phyloP scores from a whole-genome alignment of 352 stramenopile genomes.

The Phytophthora europaea region DNA sequence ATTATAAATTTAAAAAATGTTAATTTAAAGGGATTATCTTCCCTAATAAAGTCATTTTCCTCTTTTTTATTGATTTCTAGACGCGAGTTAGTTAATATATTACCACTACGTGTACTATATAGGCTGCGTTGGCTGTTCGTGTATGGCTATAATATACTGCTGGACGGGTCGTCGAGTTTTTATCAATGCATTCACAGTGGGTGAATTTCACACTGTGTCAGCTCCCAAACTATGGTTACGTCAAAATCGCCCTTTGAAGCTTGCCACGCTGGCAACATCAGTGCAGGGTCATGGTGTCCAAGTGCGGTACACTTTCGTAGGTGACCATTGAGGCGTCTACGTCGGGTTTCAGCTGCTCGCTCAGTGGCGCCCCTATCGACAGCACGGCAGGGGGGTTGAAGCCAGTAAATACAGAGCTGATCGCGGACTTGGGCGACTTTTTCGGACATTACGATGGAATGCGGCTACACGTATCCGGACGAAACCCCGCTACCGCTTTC shows the following conservation, averaged over 20 bases:
- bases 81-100: no score
- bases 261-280: conserved; percentile 9
- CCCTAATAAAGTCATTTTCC: no score
- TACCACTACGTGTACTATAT: no score
- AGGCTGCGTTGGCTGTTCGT: no score
- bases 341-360: conserved; percentile 34
- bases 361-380: conserved; percentile 33
- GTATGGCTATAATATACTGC: no score
- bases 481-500: conserved; percentile 30
- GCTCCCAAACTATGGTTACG: conserved; percentile 15
- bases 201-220: background rate
- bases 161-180: no score
- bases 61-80: no score
- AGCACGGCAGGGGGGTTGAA: conserved; percentile 39
- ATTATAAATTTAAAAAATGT: no score
- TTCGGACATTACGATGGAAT: conserved; percentile 28
- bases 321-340: conserved; percentile 36
- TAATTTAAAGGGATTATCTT: no score
- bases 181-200: background rate
- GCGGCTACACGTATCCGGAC: conserved; percentile 39
- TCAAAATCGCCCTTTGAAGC: background rate
- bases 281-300: conserved; percentile 37
- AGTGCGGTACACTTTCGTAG: conserved; percentile 34
- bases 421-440: conserved; percentile 30
- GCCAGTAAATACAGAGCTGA: conserved; percentile 27